A percentile compares a stretch with the other conserved stretches of the same genome.
Evolutionary conservation across 176 grass and related monocot genomes (phyloP).

Genomic region (Aegilops umbellulata): DNA sequence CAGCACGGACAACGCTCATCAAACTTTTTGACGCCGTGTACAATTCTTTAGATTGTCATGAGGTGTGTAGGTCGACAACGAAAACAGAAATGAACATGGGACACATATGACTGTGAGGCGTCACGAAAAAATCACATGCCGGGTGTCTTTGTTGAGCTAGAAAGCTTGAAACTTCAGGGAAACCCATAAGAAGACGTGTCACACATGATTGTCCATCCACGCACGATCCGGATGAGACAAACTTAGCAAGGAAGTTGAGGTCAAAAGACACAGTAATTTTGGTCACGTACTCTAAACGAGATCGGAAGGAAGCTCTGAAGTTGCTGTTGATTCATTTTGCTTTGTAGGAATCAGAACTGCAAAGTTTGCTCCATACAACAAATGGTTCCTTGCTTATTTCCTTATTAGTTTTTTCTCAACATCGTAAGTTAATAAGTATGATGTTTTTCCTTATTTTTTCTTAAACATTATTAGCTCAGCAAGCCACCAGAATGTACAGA

Average conservation of each 20-base stretch:
- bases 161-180: too few relatives aligned
- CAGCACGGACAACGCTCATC: not conserved
- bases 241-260: not conserved
- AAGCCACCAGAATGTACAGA: too few relatives aligned
- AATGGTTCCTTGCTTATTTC: not conserved
- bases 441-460: too few relatives aligned
- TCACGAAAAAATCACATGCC: not conserved
- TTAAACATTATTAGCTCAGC: too few relatives aligned
- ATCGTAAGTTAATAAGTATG: not conserved
- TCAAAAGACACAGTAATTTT: not conserved
- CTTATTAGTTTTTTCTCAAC: not conserved
- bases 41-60: too few relatives aligned
- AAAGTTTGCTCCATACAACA: not conserved
- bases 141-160: not conserved
- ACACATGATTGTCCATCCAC: too few relatives aligned
- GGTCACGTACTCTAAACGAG: not conserved
- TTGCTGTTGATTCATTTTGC: not conserved
- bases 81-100: not conserved
- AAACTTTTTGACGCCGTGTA: not conserved
- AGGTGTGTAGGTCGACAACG: not conserved
- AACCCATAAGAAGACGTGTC: too few relatives aligned
- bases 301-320: not conserved
- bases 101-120: too few relatives aligned
- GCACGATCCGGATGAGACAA: not conserved
- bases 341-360: not conserved